A percentile compares a stretch with the other conserved stretches of the same genome.
These are phyloP conservation scores for Penicillium nordicum DNA, from an alignment of 2,329 filamentous ascomycete genomes.

Conservation along the genomic window DNA sequence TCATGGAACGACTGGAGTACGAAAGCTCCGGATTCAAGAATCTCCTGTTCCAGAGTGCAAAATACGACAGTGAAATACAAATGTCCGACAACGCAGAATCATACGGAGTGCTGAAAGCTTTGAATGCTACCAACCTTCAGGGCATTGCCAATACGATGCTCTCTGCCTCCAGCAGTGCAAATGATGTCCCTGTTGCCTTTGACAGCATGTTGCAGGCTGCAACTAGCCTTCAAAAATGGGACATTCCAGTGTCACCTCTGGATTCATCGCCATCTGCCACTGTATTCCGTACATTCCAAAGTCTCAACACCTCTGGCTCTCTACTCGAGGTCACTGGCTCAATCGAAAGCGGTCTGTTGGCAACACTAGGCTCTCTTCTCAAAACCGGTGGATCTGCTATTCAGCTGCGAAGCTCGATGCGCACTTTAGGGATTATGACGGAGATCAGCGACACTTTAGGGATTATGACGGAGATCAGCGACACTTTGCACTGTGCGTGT, in stretches of 20 bases:
- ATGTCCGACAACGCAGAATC: slow-evolving; percentile 57
- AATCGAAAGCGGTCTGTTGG: slow-evolving; percentile 60
- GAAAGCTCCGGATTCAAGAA: slow-evolving; percentile 84
- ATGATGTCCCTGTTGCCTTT: slow-evolving; percentile 49
- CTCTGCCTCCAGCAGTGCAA: slow-evolving; percentile 56
- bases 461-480: slow-evolving; percentile 75
- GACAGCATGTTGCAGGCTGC: slow-evolving; percentile 77
- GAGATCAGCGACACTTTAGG: slow-evolving; percentile 84
- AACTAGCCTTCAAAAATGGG: slow-evolving; percentile 84
- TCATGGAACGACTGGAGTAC: slow-evolving; percentile 80
- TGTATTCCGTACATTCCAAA: slow-evolving; percentile 77
- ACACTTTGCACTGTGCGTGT: slow-evolving; percentile 63
- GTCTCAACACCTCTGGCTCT: slow-evolving; percentile 65
- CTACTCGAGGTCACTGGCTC: slow-evolving; percentile 52
- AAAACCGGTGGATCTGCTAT: slow-evolving; percentile 37
- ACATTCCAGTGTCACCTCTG: slow-evolving; percentile 68
- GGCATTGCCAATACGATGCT: slow-evolving; percentile 81
- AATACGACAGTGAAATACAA: slow-evolving; percentile 80
- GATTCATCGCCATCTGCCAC: slow-evolving; percentile 63
- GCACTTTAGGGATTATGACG: slow-evolving; percentile 66
- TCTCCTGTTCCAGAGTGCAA: slow-evolving; percentile 83
- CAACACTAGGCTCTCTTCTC: slow-evolving; percentile 43
- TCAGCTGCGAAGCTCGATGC: slow-evolving; percentile 57
- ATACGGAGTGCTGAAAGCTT: slow-evolving; percentile 68
- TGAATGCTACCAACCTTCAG: slow-evolving; percentile 77